Evolutionary conservation across 768 basidiomycete genomes (phyloP).

Genomic region (Lentinula raphanica): DNA sequence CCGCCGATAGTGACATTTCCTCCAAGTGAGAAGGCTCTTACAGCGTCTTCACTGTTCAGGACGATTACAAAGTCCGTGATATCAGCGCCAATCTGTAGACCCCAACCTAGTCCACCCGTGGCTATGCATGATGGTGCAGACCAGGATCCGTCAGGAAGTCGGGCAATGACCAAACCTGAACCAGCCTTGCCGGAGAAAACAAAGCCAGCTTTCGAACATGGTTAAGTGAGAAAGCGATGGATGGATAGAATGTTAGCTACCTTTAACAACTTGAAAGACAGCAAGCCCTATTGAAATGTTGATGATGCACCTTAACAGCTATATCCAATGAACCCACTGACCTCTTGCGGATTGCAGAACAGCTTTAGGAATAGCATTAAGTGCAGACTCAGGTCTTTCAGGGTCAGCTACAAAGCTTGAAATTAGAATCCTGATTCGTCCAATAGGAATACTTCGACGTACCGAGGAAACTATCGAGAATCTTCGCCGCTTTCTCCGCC

Average conservation of each 20-base stretch:
- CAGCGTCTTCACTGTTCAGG: constrained; percentile 93
- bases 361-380: constrained; percentile 91
- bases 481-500: constrained; percentile 90
- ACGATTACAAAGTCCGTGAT: constrained; percentile 95
- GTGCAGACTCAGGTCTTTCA: constrained; percentile 77
- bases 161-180: constrained; percentile 87
- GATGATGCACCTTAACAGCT: not conserved
- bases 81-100: constrained; percentile 93
- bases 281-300: constrained; percentile 63
- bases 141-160: constrained; percentile 93
- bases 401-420: constrained; percentile 67
- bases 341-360: constrained; percentile 88
- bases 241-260: not conserved
- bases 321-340: constrained; percentile 25
- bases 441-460: constrained; percentile 15
- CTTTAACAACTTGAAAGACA: constrained; percentile 81
- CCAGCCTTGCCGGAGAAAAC: constrained; percentile 67
- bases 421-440: constrained; percentile 1
- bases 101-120: constrained; percentile 92
- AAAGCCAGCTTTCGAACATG: constrained; percentile 67
- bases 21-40: constrained; percentile 90
- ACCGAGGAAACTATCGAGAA: constrained; percentile 90
- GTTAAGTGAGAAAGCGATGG: not conserved
- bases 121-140: constrained; percentile 96
- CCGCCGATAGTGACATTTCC: constrained; percentile 97